These are phyloP conservation scores for Diutina rugosa DNA, from an alignment of 1,139 yeast species.

Conservation along the genomic window DNA sequence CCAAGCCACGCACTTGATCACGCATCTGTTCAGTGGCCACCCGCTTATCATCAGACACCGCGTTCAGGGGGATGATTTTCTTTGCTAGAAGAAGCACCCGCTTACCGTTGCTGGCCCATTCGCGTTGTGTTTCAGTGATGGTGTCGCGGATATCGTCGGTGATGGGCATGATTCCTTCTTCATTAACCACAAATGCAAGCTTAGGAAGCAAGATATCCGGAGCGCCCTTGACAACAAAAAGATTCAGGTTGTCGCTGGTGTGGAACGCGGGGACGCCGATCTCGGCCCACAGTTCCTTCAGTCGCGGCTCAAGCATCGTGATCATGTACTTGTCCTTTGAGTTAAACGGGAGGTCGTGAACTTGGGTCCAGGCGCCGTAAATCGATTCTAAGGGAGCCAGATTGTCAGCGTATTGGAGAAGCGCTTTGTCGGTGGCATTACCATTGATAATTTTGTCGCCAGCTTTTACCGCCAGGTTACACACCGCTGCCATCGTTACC, in stretches of 20 bases:
- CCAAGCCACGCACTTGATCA: constrained; percentile 7
- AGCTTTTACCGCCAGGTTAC: constrained; percentile 24
- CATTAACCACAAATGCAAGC: constrained; percentile 13
- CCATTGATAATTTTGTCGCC: constrained; percentile 21
- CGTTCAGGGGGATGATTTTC: constrained; percentile 10
- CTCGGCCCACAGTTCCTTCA: constrained; percentile 5
- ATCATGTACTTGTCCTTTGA: constrained; percentile 38
- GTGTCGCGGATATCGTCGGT: constrained; percentile 8
- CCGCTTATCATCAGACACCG: constrained; percentile 3
- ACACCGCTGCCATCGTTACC: constrained; percentile 19
- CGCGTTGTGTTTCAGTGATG: constrained; percentile 16
- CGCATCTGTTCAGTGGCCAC: constrained; percentile 3
- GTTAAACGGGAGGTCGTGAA: constrained; percentile 28
- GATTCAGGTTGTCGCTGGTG: constrained; percentile 4
- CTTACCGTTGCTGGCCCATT: constrained; percentile 31
- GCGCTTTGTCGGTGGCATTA: constrained; percentile 38
- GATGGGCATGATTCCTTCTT: background rate
- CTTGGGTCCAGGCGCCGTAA: constrained; percentile 11
- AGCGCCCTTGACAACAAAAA: constrained; percentile 33
- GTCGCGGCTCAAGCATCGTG: constrained; percentile 12
- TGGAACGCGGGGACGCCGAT: constrained; percentile 7
- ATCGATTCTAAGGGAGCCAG: constrained; percentile 7
- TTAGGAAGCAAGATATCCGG: constrained; percentile 31
- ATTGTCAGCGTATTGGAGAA: constrained; percentile 21
- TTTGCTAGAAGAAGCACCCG: constrained; percentile 31